Conservation (phyloP, 345 rosid genomes). For the Arabidopsis arenosa region DNA sequence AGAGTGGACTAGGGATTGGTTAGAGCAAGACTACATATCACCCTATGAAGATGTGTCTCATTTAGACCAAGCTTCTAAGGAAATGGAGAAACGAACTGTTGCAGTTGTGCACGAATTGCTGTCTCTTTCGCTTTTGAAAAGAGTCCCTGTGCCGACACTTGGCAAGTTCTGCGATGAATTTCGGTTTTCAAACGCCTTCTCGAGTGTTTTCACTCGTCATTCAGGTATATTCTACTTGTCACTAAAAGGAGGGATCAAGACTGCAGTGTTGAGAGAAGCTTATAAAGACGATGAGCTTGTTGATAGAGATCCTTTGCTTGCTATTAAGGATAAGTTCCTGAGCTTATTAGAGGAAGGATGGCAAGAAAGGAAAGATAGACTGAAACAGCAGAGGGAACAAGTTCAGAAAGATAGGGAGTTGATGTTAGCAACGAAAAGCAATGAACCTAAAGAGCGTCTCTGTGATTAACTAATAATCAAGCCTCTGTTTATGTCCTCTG, state of each 20-base stretch:
- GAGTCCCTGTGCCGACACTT: constrained; percentile 83
- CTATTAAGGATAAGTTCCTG: constrained; percentile 73
- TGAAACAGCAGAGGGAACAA: constrained; percentile 51
- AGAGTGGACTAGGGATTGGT: constrained; percentile 93
- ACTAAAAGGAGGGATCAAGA: constrained; percentile 80
- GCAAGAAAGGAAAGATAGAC: constrained; percentile 58
- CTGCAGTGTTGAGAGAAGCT: constrained; percentile 82
- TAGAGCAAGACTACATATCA: constrained; percentile 79
- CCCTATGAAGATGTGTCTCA: constrained; percentile 73
- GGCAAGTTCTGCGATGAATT: constrained; percentile 82
- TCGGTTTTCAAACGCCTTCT: constrained; percentile 78
- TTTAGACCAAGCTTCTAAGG: constrained; percentile 68
- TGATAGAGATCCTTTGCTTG: constrained; percentile 71
- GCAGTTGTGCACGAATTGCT: constrained; percentile 85
- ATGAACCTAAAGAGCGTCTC: constrained; percentile 38
- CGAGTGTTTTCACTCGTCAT: constrained; percentile 82
- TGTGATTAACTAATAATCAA: constrained; percentile 16
- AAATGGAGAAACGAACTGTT: constrained; percentile 91
- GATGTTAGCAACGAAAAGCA: constrained; percentile 42
- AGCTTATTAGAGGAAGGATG: constrained; percentile 71
- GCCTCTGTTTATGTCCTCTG: background rate
- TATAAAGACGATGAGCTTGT: constrained; percentile 61
- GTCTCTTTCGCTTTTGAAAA: constrained; percentile 74
- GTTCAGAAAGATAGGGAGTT: constrained; percentile 50
- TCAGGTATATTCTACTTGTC: constrained; percentile 91